phyloP scores from a whole-genome alignment of 257 asterid genomes.

The Solanum etuberosum region DNA sequence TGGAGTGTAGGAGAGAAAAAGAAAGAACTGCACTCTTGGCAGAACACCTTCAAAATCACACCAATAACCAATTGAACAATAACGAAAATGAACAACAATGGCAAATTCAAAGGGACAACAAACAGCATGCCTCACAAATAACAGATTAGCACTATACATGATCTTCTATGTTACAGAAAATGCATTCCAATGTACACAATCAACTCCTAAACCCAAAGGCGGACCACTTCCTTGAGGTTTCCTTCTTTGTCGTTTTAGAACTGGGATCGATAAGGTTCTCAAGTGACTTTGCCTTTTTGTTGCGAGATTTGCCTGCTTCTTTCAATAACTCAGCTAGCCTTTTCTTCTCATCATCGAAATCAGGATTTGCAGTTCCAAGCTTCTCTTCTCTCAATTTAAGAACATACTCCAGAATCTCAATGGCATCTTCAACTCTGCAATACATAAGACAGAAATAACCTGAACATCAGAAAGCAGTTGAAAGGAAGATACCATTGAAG shows the following conservation, averaged over 20 bases:
- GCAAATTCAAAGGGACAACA: conserved; percentile 27
- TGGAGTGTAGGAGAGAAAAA: not conserved
- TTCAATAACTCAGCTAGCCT: conserved; percentile 87
- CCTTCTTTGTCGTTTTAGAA: conserved; percentile 76
- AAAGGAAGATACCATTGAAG: not conserved
- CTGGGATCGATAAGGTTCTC: conserved; percentile 87
- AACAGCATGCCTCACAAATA: conserved; percentile 31
- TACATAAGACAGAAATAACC: not conserved
- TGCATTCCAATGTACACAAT: conserved; percentile 10
- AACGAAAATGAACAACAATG: conserved; percentile 11
- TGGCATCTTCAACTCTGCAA: conserved; percentile 86
- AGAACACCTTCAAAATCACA: conserved; percentile 27
- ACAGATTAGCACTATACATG: conserved; percentile 46
- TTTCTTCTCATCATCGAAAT: conserved; percentile 93
- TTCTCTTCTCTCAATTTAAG: conserved; percentile 94
- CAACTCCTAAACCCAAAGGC: conserved; percentile 88
- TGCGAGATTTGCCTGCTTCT: conserved; percentile 90
- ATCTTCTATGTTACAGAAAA: conserved; percentile 36
- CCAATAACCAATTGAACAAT: conserved; percentile 12
- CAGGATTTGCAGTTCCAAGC: conserved; percentile 97
- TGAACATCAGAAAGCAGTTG: not conserved
- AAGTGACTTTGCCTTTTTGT: conserved; percentile 87
- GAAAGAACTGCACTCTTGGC: not conserved
- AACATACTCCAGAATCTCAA: conserved; percentile 86
- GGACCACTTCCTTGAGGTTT: conserved; percentile 89